phyloP scores from a whole-genome alignment of 139 green algal genomes.

The Deuterostichococcus epilithicus region DNA sequence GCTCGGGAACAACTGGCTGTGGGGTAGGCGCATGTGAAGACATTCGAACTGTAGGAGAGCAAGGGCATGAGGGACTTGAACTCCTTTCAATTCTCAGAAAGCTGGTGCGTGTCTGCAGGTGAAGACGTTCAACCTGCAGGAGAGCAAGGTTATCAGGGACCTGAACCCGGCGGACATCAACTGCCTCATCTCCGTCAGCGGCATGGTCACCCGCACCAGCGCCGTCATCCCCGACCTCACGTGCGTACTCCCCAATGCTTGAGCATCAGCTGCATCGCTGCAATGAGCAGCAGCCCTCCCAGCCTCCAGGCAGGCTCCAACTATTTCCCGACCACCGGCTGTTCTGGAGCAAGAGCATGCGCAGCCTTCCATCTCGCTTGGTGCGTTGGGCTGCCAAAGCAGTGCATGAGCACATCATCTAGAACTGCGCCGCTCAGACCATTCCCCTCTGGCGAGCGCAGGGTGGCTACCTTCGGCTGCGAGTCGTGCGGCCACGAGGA shows the following conservation, averaged over 20 bases:
- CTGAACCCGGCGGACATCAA: constrained; percentile 94
- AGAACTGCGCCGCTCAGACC: no score
- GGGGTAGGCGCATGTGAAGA: constrained; percentile 1
- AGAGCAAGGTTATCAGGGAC: constrained; percentile 82
- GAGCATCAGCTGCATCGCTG: neutral
- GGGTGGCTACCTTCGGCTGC: constrained; percentile 32
- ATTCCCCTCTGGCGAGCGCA: neutral
- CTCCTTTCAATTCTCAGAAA: constrained; percentile 5
- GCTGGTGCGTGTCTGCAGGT: constrained; percentile 9
- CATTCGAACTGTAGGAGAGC: neutral
- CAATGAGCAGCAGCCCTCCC: neutral
- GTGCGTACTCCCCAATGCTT: constrained; percentile 15
- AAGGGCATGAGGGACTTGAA: neutral
- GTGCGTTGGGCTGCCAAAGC: neutral
- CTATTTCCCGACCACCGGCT: neutral
- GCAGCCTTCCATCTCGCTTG: neutral
- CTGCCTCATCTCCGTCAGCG: constrained; percentile 83
- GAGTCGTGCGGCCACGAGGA: constrained; percentile 26
- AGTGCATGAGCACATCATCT: neutral
- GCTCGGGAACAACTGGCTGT: no score
- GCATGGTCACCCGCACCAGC: constrained; percentile 92
- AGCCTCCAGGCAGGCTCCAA: neutral
- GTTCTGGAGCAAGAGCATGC: neutral
- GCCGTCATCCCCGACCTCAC: constrained; percentile 92
- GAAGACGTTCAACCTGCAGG: constrained; percentile 79